A percentile compares a stretch with the other conserved stretches of the same genome.
These are phyloP conservation scores for Metschnikowia cubensis DNA, from an alignment of 805 yeast genomes.

Conservation along the genomic window DNA sequence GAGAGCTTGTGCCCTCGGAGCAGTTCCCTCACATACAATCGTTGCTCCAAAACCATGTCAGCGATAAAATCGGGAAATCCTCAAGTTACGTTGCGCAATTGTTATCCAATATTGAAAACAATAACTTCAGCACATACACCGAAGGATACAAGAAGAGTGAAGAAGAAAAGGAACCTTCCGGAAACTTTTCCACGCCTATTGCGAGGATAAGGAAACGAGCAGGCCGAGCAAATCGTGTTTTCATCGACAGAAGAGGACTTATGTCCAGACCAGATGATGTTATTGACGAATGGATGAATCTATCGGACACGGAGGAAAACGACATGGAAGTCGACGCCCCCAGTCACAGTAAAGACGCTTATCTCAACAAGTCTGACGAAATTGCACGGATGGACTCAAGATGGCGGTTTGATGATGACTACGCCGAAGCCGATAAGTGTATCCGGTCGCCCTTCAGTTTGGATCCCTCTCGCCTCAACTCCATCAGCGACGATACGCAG, in stretches of 20 bases:
- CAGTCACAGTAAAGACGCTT: slow-evolving; percentile 32
- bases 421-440: slow-evolving; percentile 36
- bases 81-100: slow-evolving; percentile 38
- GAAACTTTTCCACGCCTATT: slow-evolving; percentile 44
- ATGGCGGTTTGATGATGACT: slow-evolving; percentile 66
- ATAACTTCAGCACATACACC: slow-evolving; percentile 37
- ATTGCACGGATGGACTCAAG: slow-evolving; percentile 51
- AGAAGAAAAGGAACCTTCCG: slow-evolving; percentile 19
- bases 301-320: slow-evolving; percentile 28
- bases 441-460: slow-evolving; percentile 50
- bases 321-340: slow-evolving; percentile 8
- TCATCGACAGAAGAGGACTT: slow-evolving; percentile 71
- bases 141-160: slow-evolving; percentile 32
- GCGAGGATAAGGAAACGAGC: slow-evolving; percentile 67
- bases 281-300: slow-evolving; percentile 40
- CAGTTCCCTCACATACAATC: slow-evolving; percentile 48
- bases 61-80: slow-evolving; percentile 20
- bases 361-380: slow-evolving; percentile 44
- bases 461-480: slow-evolving; percentile 81
- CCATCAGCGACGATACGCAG: slow-evolving; percentile 82
- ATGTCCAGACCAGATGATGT: slow-evolving; percentile 31
- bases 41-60: slow-evolving; percentile 27
- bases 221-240: slow-evolving; percentile 66
- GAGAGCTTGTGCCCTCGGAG: slow-evolving; percentile 45
- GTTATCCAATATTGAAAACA: slow-evolving; percentile 35